phyloP scores from a whole-genome alignment of 1,139 yeast genomes.

The Yamadazyma songkhlaensis region DNA sequence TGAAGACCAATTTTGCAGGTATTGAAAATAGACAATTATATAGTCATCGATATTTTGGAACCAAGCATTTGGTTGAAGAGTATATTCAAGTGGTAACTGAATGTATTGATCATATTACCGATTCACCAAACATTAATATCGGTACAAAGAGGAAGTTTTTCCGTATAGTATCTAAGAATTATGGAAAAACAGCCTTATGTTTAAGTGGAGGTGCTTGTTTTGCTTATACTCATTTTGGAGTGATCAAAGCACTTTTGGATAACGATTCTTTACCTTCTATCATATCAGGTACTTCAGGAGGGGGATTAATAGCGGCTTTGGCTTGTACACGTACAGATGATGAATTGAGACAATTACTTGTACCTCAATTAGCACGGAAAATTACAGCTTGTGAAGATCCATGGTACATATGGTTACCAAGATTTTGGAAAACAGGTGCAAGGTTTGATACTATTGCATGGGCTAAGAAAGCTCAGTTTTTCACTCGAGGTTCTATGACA shows the following conservation, averaged over 20 bases:
- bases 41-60: conserved; percentile 74
- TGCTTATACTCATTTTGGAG: conserved; percentile 76
- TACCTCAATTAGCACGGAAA: conserved; percentile 60
- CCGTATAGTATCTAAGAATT: conserved; percentile 57
- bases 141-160: conserved; percentile 53
- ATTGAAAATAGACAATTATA: conserved; percentile 70
- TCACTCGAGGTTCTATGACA: conserved; percentile 70
- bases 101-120: conserved; percentile 45
- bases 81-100: conserved; percentile 53
- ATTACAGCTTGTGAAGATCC: conserved; percentile 74
- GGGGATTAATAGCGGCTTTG: conserved; percentile 76
- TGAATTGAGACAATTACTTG: conserved; percentile 55
- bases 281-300: conserved; percentile 79
- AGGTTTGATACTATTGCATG: conserved; percentile 71
- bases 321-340: conserved; percentile 69
- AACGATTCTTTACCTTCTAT: conserved; percentile 65
- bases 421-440: conserved; percentile 77
- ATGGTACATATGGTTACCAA: conserved; percentile 55
- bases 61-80: conserved; percentile 57
- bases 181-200: conserved; percentile 72
- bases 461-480: conserved; percentile 69
- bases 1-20: conserved; percentile 75
- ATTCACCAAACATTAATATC: conserved; percentile 33
- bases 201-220: conserved; percentile 81
- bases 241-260: conserved; percentile 68